Evolutionary conservation across 2,329 filamentous ascomycete genomes (phyloP).

Genomic region (Aurifilum marmelostoma): DNA sequence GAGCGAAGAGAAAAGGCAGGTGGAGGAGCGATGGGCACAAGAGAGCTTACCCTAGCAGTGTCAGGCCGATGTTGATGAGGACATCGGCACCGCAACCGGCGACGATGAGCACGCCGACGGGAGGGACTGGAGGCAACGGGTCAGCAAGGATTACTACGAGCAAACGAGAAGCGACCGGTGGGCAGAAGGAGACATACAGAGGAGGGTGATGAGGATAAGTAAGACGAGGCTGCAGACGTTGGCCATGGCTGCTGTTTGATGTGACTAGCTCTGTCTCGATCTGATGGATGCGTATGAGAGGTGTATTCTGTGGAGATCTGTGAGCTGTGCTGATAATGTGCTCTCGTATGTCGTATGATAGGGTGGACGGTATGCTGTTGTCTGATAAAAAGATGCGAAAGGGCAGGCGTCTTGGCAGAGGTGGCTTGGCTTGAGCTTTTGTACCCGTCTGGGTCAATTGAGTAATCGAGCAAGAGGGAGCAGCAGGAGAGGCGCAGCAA

Average conservation of each 20-base stretch:
- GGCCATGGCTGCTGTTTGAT: constrained; percentile 22
- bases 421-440: background rate
- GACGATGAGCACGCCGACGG: constrained; percentile 65
- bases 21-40: background rate
- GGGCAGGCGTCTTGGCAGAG: background rate
- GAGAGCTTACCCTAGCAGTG: constrained; percentile 59
- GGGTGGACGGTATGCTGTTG: background rate
- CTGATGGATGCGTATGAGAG: too few relatives aligned
- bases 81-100: constrained; percentile 68
- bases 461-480: background rate
- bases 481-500: background rate
- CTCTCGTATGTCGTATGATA: background rate
- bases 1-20: background rate
- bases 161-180: background rate
- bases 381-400: background rate
- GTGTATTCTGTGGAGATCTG: too few relatives aligned
- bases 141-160: constrained; percentile 4
- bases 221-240: constrained; percentile 21
- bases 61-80: constrained; percentile 69
- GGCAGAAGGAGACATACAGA: constrained; percentile 17
- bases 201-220: constrained; percentile 27
- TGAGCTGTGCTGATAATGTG: background rate
- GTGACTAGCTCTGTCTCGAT: background rate
- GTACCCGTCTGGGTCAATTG: background rate
- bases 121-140: constrained; percentile 56